Percentiles rank a stretch among this genome's conserved stretches.
These are phyloP conservation scores for Aspergillus hiratsukae DNA, from an alignment of 2,329 filamentous ascomycete genomes.

Conservation along the genomic window DNA sequence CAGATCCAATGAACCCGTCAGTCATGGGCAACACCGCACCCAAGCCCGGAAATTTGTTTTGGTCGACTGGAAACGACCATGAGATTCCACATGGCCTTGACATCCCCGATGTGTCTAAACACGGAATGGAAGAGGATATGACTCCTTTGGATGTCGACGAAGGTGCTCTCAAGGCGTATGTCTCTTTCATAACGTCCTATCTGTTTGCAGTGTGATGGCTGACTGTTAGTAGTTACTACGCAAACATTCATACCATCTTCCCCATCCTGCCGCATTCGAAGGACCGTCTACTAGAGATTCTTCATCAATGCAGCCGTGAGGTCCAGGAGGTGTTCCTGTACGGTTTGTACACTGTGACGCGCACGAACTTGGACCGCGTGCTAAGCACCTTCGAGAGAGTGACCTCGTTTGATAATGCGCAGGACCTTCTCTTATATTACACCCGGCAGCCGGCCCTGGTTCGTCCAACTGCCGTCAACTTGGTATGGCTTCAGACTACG, in stretches of 20 bases:
- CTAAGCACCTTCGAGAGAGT: slow-evolving; percentile 31
- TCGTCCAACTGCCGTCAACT: slow-evolving; percentile 32
- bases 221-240: slow-evolving; percentile 33
- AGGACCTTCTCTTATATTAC: slow-evolving; percentile 36
- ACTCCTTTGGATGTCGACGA: slow-evolving; percentile 35
- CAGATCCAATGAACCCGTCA: slow-evolving; percentile 30
- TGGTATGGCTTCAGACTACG: slow-evolving; percentile 40
- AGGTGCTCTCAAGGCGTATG: slow-evolving; percentile 37
- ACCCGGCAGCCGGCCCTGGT: slow-evolving; percentile 34
- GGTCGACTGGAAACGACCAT: slow-evolving; percentile 31
- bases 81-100: slow-evolving; percentile 30
- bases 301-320: slow-evolving; percentile 37
- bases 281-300: slow-evolving; percentile 33
- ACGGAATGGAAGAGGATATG: slow-evolving; percentile 32
- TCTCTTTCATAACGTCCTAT: slow-evolving; percentile 2
- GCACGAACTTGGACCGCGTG: slow-evolving; percentile 33
- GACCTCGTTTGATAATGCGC: slow-evolving; percentile 36
- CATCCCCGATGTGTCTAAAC: slow-evolving; percentile 27
- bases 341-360: slow-evolving; percentile 37
- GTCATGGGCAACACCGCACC: slow-evolving; percentile 34
- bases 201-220: slow-evolving; percentile 6
- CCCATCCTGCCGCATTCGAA: slow-evolving; percentile 40
- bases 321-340: slow-evolving; percentile 40
- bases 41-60: slow-evolving; percentile 37
- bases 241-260: slow-evolving; percentile 37